These are phyloP conservation scores for Lepidium didymum DNA, from an alignment of 345 rosid genomes.

Conservation along the genomic window DNA sequence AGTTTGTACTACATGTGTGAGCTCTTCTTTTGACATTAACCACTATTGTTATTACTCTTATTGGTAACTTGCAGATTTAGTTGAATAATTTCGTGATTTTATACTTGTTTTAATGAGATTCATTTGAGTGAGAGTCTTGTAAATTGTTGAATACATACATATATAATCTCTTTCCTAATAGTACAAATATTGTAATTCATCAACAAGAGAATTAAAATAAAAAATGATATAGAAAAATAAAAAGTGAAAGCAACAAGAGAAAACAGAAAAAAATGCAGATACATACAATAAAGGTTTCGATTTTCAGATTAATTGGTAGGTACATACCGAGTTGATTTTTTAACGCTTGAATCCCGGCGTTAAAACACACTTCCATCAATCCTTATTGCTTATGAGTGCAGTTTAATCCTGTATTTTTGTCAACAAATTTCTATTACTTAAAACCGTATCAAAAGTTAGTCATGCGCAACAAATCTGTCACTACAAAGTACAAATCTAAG, in stretches of 20 bases:
- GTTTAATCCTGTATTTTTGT: constrained; percentile 13
- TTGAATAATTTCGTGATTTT: constrained; percentile 11
- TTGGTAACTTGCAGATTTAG: constrained; percentile 2
- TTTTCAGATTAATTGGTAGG: no score
- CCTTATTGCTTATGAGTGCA: constrained; percentile 14
- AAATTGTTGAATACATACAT: no score
- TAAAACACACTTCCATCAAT: background rate
- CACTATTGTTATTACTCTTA: constrained; percentile 5
- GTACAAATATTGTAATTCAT: no score
- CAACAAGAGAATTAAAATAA: no score
- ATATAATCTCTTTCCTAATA: no score
- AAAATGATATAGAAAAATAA: background rate
- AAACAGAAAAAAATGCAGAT: background rate
- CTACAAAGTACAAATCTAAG: no score
- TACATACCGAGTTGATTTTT: no score
- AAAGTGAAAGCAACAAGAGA: background rate
- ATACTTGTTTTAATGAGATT: background rate
- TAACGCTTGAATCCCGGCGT: background rate
- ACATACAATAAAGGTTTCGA: background rate
- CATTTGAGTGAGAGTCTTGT: background rate
- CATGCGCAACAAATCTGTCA: no score
- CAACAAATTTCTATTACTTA: no score
- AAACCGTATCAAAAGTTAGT: no score
- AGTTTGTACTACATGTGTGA: constrained; percentile 13
- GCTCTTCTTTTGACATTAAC: background rate